These are phyloP conservation scores for Arthrinium puccinioides DNA, from an alignment of 2,329 filamentous ascomycete species.

Conservation along the genomic window DNA sequence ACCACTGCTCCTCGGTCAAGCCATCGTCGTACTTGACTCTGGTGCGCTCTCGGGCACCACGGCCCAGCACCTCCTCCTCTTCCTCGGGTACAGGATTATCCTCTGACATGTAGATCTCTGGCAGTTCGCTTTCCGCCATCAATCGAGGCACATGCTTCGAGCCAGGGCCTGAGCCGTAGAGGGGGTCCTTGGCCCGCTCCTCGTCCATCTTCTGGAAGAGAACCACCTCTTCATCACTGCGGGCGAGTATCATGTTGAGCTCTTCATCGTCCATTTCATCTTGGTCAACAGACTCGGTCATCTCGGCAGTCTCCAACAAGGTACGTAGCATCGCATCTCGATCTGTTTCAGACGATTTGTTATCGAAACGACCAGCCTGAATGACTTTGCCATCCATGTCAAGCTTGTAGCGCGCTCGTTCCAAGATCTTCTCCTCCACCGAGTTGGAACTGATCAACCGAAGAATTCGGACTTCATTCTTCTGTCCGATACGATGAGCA, in stretches of 20 bases:
- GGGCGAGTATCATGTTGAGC: constrained; percentile 87
- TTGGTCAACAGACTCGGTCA: constrained; percentile 64
- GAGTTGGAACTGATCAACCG: constrained; percentile 94
- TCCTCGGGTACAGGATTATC: constrained; percentile 76
- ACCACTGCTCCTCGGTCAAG: constrained; percentile 96
- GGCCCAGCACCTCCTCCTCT: constrained; percentile 69
- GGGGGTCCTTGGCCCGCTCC: constrained; percentile 56
- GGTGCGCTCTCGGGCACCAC: constrained; percentile 90
- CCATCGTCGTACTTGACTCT: constrained; percentile 95
- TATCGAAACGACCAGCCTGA: constrained; percentile 97
- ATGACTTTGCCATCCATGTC: constrained; percentile 99
- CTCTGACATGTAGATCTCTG: constrained; percentile 88
- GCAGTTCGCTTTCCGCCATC: constrained; percentile 80
- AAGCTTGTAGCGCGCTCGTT: constrained; percentile 93
- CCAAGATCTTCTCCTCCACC: constrained; percentile 96
- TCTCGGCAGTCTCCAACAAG: constrained; percentile 76
- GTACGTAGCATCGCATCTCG: constrained; percentile 95
- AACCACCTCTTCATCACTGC: constrained; percentile 70
- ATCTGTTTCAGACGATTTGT: constrained; percentile 97
- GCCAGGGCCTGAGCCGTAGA: constrained; percentile 62
- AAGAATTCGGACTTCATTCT: constrained; percentile 97
- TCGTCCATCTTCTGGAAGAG: constrained; percentile 80
- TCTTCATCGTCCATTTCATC: constrained; percentile 99
- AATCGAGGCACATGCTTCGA: constrained; percentile 67
- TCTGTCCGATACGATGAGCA: constrained; percentile 99